Conservation (phyloP, 441 rosid species). For the Pelargonium myrrhifolium region DNA sequence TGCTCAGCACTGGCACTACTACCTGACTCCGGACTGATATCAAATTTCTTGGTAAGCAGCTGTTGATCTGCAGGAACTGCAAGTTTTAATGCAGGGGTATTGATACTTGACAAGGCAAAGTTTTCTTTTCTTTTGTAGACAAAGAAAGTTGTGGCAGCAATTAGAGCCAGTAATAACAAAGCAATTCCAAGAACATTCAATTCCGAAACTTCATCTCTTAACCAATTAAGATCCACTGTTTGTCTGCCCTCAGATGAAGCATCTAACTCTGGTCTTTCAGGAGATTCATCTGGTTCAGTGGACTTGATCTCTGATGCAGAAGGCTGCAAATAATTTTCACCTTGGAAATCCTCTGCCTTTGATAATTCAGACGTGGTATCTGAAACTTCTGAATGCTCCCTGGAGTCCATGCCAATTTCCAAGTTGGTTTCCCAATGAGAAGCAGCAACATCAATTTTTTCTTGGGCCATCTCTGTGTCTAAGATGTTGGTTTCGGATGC, state of each 20-base stretch:
- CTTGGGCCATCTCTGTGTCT: not conserved
- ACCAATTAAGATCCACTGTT: slow-evolving; percentile 10
- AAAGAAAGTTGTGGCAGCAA: slow-evolving; percentile 34
- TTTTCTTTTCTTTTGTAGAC: slow-evolving; percentile 29
- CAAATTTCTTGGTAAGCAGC: slow-evolving; percentile 20
- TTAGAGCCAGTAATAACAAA: slow-evolving; percentile 32
- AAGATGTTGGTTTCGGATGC: not conserved
- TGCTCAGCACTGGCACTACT: slow-evolving; percentile 20
- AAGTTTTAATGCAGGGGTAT: slow-evolving; percentile 17
- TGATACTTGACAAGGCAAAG: not conserved
- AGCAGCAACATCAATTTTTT: not conserved
- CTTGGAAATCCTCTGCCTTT: slow-evolving; percentile 8
- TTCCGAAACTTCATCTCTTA: slow-evolving; percentile 15
- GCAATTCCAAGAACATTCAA: slow-evolving; percentile 22
- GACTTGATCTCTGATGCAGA: slow-evolving; percentile 9
- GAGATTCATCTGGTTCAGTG: slow-evolving; percentile 14
- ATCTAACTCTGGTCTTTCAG: slow-evolving; percentile 18
- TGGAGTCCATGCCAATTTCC: not conserved
- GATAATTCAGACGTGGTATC: not conserved
- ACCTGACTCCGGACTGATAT: slow-evolving; percentile 25
- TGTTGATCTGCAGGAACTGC: slow-evolving; percentile 20
- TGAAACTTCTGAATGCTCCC: not conserved
- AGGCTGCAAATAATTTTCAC: slow-evolving; percentile 5
- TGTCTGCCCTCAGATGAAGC: slow-evolving; percentile 12
- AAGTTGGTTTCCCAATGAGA: not conserved